A percentile compares a stretch with the other conserved stretches of the same genome.
Conservation (phyloP, 2,329 filamentous ascomycete species). For the Didymella lethalis region DNA sequence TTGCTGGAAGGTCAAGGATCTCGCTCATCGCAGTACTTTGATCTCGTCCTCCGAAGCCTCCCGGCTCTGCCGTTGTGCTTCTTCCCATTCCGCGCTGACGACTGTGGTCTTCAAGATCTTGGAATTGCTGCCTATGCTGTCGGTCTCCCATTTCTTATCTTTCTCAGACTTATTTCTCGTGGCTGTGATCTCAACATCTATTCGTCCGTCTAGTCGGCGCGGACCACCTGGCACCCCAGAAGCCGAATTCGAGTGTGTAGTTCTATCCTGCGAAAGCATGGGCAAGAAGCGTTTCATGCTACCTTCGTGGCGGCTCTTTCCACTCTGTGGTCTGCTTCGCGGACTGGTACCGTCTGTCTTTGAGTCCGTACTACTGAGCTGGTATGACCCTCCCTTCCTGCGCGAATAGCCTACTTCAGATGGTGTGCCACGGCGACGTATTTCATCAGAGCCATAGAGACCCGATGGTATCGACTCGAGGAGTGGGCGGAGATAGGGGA, state of each 20-base stretch:
- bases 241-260: slow-evolving; percentile 45
- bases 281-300: slow-evolving; percentile 42
- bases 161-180: slow-evolving; percentile 23
- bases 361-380: slow-evolving; percentile 36
- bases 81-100: slow-evolving; percentile 47
- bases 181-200: slow-evolving; percentile 44
- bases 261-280: slow-evolving; percentile 39
- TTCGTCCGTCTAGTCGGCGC: slow-evolving; percentile 40
- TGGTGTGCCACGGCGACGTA: slow-evolving; percentile 43
- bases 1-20: not conserved
- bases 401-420: slow-evolving; percentile 41
- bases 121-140: slow-evolving; percentile 44
- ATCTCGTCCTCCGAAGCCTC: slow-evolving; percentile 35
- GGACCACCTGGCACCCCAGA: slow-evolving; percentile 46
- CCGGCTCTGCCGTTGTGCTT: slow-evolving; percentile 31
- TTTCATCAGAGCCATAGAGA: slow-evolving; percentile 44
- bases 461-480: slow-evolving; percentile 45
- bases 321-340: slow-evolving; percentile 22
- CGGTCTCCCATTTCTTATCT: slow-evolving; percentile 43
- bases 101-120: slow-evolving; percentile 50
- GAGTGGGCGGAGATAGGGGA: slow-evolving; percentile 48
- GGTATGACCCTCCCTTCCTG: slow-evolving; percentile 41
- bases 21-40: slow-evolving; percentile 25
- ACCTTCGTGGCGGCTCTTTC: slow-evolving; percentile 31
- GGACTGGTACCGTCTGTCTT: slow-evolving; percentile 14